Base-by-base conservation (phyloP, 495 filamentous ascomycete species). In the Chlorociboria aeruginascens region DNA sequence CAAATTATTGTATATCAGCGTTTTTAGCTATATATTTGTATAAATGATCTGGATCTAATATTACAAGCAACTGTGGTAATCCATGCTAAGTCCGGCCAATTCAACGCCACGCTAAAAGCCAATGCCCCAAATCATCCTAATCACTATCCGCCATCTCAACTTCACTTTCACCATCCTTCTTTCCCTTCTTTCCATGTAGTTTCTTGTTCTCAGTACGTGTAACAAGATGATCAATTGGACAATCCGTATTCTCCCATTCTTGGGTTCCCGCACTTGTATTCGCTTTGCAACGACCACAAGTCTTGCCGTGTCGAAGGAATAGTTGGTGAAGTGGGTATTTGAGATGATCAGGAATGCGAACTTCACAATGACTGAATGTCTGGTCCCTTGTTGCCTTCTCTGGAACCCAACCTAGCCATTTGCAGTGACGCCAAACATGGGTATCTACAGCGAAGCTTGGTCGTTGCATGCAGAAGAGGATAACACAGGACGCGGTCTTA, bases 321-420 rank as follows among this genome's bases (percentile, higher is more conserved):
- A 96, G 69, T 53, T 88, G 78, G 62, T 98, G 92, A 4, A 97
- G 74, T 2, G 81, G 70, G 54, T 96, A 97, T 63, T 97, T 98
- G 17, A 93, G 65, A 37, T 86, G 74, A 56, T 94, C 78, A 0
- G 90, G 90, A 30, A 96, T 78, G 7, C 74, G 72, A 13, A 84
- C 78, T 34, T 98, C 89, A 31, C 82, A 74, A 59, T 98, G 92
- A 16, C 72, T 72, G 61, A 85, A 95, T 0, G 85, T 80, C 12
- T 78, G 77, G 40, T 89, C 74, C 20, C 81, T 70, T 9, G 68
- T 82, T 0, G 78, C 78, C 14, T 76, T 77, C 29, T 66, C 56
- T 0, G 78, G 76, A 9, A 89, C 72, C 92, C 92, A 98, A 11
- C 80, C 77, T 0, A 98, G 76, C 81, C 88, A 95, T 46, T 79